Conservation (phyloP, 129 eudicot species). For the Arctium minus region DNA sequence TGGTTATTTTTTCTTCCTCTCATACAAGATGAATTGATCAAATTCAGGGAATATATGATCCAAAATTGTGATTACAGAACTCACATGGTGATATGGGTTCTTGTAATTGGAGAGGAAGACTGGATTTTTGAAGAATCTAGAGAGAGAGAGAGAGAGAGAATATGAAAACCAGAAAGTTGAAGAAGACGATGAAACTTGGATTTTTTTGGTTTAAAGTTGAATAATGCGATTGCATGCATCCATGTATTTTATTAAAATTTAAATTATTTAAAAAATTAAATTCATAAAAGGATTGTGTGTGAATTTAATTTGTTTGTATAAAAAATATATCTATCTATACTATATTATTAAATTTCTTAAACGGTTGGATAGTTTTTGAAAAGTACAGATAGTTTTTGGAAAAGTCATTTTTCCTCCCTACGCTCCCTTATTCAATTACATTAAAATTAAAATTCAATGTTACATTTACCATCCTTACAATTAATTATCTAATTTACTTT, state of each 20-base stretch:
- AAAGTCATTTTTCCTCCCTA: too few relatives aligned
- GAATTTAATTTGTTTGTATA: too few relatives aligned
- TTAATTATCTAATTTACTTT: too few relatives aligned
- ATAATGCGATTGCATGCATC: conserved; percentile 12
- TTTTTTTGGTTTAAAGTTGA: neutral
- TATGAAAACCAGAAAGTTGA: conserved; percentile 26
- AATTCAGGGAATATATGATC: neutral
- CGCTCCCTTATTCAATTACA: too few relatives aligned
- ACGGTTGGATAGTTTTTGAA: too few relatives aligned
- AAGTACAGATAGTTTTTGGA: too few relatives aligned
- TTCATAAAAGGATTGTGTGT: too few relatives aligned
- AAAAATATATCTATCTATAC: too few relatives aligned
- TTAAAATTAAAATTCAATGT: too few relatives aligned
- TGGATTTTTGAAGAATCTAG: conserved; percentile 10
- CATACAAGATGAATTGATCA: conserved; percentile 12
- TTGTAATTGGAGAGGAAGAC: conserved; percentile 34
- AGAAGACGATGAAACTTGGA: conserved; percentile 25
- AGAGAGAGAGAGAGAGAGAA: neutral
- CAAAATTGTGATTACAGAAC: conserved; percentile 2
- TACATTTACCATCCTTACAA: too few relatives aligned
- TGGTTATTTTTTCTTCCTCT: conserved; percentile 20
- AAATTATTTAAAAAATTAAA: too few relatives aligned
- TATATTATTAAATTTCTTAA: too few relatives aligned
- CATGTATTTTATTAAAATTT: neutral
- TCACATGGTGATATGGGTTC: conserved; percentile 3